A percentile compares a stretch with the other conserved stretches of the same genome.
phyloP scores from a whole-genome alignment of 2,329 filamentous ascomycete species.

The Elsinoe necatrix region DNA sequence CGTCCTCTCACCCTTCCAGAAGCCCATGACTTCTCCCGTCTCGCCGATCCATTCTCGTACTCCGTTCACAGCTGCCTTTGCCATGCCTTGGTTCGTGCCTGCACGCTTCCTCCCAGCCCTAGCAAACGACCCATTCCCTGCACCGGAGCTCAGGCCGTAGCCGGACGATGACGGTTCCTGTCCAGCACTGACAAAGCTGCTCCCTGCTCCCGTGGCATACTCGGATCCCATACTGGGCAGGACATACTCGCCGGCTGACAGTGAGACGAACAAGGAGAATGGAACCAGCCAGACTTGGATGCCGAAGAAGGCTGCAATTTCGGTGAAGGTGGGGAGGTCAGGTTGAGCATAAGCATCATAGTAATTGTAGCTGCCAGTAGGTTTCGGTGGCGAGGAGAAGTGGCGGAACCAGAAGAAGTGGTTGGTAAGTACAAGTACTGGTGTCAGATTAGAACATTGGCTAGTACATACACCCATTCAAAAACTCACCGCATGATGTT shows the following conservation, averaged over 20 bases:
- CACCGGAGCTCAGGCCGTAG: slow-evolving; percentile 33
- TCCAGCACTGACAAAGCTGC: slow-evolving; percentile 40
- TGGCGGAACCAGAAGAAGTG: slow-evolving; percentile 95
- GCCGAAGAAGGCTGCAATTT: slow-evolving; percentile 93
- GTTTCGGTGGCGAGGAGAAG: slow-evolving; percentile 58
- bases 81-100: slow-evolving; percentile 47
- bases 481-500: slow-evolving; percentile 61
- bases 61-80: slow-evolving; percentile 50
- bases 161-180: slow-evolving; percentile 27
- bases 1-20: slow-evolving; percentile 52
- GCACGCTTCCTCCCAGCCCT: slow-evolving; percentile 40
- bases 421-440: slow-evolving; percentile 74
- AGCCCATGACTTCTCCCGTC: slow-evolving; percentile 54
- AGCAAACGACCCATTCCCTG: slow-evolving; percentile 32
- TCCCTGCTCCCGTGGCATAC: slow-evolving; percentile 53
- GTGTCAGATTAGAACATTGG: neutral
- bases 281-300: slow-evolving; percentile 95
- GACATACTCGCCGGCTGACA: slow-evolving; percentile 91
- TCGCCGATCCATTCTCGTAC: slow-evolving; percentile 57
- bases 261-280: slow-evolving; percentile 86
- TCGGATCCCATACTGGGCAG: slow-evolving; percentile 84
- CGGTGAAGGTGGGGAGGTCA: slow-evolving; percentile 71
- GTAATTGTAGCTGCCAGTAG: slow-evolving; percentile 48
- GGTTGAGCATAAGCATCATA: slow-evolving; percentile 27
- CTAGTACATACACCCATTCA: neutral